Percentiles rank a stretch among this genome's conserved stretches.
Conservation (phyloP, 73 alveolate species). For the Strombidium stylifer region DNA sequence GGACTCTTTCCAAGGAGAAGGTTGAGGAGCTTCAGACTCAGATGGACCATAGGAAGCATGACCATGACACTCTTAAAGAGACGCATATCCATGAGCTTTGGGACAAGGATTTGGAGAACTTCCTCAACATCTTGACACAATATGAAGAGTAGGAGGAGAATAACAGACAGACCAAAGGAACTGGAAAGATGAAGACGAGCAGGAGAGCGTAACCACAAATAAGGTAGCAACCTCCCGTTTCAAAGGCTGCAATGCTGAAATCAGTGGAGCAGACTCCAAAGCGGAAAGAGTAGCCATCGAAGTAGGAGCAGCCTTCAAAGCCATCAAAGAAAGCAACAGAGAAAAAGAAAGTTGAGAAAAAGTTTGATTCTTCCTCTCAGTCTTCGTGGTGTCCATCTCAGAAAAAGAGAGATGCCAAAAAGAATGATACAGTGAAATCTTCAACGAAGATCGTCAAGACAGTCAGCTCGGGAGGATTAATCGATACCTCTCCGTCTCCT, state of each 20-base stretch:
- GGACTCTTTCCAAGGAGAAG: constrained; percentile 91
- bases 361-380: no score
- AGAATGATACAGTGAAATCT: no score
- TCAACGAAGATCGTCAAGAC: no score
- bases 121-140: constrained; percentile 45
- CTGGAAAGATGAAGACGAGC: not conserved
- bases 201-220: no score
- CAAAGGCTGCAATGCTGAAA: not conserved
- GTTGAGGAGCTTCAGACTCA: constrained; percentile 82
- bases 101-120: constrained; percentile 85
- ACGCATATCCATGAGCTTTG: constrained; percentile 80
- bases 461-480: no score
- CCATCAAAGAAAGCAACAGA: not conserved
- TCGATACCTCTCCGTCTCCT: no score
- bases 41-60: constrained; percentile 65
- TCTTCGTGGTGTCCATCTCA: no score
- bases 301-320: not conserved
- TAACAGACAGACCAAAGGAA: constrained; percentile 43
- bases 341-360: no score
- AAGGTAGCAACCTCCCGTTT: not conserved
- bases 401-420: no score
- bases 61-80: constrained; percentile 61
- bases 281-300: not conserved
- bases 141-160: constrained; percentile 64
- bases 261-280: not conserved